These are phyloP conservation scores for Talaromyces sp. DNA, from an alignment of 2,329 filamentous ascomycete species.

Conservation along the genomic window DNA sequence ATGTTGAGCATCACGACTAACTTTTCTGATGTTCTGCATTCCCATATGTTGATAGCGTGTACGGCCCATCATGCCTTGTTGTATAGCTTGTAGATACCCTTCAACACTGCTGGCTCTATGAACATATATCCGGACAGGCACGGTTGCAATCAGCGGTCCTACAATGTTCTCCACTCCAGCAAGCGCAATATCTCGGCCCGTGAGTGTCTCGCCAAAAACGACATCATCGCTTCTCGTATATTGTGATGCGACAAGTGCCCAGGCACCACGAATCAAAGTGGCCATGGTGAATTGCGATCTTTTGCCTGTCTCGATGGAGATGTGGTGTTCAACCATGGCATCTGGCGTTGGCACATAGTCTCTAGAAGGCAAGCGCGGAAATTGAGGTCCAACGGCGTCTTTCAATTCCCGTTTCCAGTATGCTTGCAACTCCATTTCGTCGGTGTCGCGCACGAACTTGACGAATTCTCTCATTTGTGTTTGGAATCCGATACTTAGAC, in stretches of 20 bases:
- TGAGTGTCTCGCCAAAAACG: conserved; percentile 51
- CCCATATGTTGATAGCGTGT: conserved; percentile 50
- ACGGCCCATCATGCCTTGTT: conserved; percentile 34
- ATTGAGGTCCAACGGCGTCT: conserved; percentile 48
- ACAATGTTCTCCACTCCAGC: conserved; percentile 48
- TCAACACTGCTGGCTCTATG: conserved; percentile 27
- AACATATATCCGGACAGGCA: conserved; percentile 46
- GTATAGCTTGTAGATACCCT: conserved; percentile 30
- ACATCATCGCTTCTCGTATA: conserved; percentile 47
- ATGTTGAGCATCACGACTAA: conserved; percentile 38
- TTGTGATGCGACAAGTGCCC: conserved; percentile 47
- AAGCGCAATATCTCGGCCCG: conserved; percentile 46
- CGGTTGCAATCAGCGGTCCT: conserved; percentile 49
- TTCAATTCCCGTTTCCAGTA: conserved; percentile 50
- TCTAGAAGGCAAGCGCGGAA: conserved; percentile 48
- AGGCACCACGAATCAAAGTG: conserved; percentile 48
- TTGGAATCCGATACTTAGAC: conserved; percentile 31
- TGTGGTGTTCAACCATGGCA: conserved; percentile 40
- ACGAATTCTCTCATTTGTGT: conserved; percentile 29
- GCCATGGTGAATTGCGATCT: conserved; percentile 43
- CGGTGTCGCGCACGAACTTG: conserved; percentile 40
- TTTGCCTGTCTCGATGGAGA: conserved; percentile 24
- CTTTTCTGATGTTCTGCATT: conserved; percentile 48
- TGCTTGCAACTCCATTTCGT: conserved; percentile 39
- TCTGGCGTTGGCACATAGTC: conserved; percentile 41